Evolutionary conservation across 2,329 filamentous ascomycete species (phyloP), one percentile per base, ranked within the genome.

Genomic region (Mycosphaerella sp.): DNA sequence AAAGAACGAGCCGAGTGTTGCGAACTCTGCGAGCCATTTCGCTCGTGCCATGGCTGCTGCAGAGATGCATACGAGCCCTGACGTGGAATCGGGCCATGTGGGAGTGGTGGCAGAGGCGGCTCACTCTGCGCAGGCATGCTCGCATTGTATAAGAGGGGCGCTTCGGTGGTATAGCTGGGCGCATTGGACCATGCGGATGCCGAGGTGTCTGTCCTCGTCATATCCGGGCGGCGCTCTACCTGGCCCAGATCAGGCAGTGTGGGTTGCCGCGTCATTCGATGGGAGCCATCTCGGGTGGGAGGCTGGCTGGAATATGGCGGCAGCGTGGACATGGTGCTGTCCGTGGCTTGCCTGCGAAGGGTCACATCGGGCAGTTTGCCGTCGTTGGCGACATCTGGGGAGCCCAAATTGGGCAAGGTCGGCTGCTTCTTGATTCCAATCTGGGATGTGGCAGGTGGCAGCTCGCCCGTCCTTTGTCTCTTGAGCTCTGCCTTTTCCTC

Each of bases 401-500:
- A 78, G 59, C 79, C 74, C 6, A 88, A 63, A 4, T 77, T 78
- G 1, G 86, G 89, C 6, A 92, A 67, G 0, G 87, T 90, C n/a
- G 83, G 82, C 62, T 83, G 78, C 53, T 81, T 56, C 45, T 56
- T 60, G 54, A 62, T 48, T 8, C 47, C 50, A 43, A 54, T 51
- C 21, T 48, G 58, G 21, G 45, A 36, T 10, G 40, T 44, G 8
- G 59, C 53, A 7, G 54, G 54, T 46, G 59, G 53, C 43, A 62
- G 40, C 39, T 66, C 63, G 39, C 63, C 64, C 9, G 62, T 65
- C 63, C 66, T 68, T 48, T 63, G 60, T 51, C 61, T 49, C 41
- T 76, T 77, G 66, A 79, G 80, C 62, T 76, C 77, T 3, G 78
- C 78, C 14, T 67, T 69, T 59, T 74, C 63, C 78, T 81, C 57